Base-by-base conservation (phyloP, 1,139 yeast species). In the Wickerhamomyces sp. region DNA sequence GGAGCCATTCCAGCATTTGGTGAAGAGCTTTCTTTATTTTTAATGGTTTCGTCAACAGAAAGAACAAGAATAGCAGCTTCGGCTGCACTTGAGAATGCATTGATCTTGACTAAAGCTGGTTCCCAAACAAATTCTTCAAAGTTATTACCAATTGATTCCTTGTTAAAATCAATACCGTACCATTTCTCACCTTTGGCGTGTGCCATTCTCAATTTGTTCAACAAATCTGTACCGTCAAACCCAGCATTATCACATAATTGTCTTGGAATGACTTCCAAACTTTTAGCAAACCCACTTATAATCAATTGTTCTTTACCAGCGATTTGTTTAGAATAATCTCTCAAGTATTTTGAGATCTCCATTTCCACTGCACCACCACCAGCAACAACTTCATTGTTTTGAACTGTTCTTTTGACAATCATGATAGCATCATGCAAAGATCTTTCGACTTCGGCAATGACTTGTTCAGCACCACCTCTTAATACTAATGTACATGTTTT, bases 351-450 rank as follows among this genome's bases (percentile, higher is more conserved):
- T 31, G 97, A 89, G 36, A 94, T 61, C 61, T 92, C 97, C 98
- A 92, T 94, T 64, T 92, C 98, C 49, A 90, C 85, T 34, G 99
- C 99, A 47, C 99, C 99, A 49, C 99, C 99, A 44, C 99, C 99
- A 14, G 96, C 97, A 45, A 92, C 98, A 49, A 94, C 81, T 27
- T 78, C 70, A 56, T 79, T 84, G 60, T 89, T 92, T 58, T 85
- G 83, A 35, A 92, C 81, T 2, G 97, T 95, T 56, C 98, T 77
- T 68, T 90, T 90, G 36, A 92, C 97, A 63, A 94, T 89, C 98
- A 92, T 92, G 38, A 92, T 89, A 38, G 98, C 98, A 66, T 92
- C 99, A 59, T 92, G 98, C 51, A 92, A 72, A 4, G 97, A 90
- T 63, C 99, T 78, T 63, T 92, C 98, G 28, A 92, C 97, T 68